These are phyloP conservation scores for Oidiodendron maius DNA, from an alignment of 495 filamentous ascomycete genomes.

Conservation along the genomic window DNA sequence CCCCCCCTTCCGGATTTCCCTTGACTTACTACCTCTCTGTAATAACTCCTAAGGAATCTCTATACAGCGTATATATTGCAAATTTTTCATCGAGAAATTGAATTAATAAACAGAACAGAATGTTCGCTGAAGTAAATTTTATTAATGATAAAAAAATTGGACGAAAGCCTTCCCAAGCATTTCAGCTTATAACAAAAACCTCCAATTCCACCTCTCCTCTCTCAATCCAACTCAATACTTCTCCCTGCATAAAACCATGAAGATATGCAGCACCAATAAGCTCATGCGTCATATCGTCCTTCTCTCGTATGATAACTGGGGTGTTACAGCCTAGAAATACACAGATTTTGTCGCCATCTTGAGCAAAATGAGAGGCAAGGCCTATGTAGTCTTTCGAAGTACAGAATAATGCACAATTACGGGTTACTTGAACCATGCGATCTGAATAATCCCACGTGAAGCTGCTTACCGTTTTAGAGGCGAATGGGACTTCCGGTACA, in stretches of 20 bases:
- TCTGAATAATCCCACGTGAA: not conserved
- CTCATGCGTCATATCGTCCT: not conserved
- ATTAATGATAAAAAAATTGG: too few relatives aligned
- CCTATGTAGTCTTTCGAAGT: not conserved
- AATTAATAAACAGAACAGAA: too few relatives aligned
- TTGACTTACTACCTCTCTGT: too few relatives aligned
- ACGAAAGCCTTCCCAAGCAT: too few relatives aligned
- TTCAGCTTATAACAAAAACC: not conserved
- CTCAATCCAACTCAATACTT: conserved; percentile 7
- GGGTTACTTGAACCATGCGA: not conserved
- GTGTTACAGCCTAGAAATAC: conserved; percentile 6
- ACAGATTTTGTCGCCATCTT: not conserved
- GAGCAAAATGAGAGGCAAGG: not conserved
- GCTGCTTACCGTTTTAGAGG: not conserved
- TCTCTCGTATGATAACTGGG: conserved; percentile 5
- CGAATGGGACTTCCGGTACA: not conserved
- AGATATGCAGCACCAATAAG: conserved; percentile 13
- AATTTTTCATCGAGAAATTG: too few relatives aligned
- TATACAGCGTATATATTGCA: too few relatives aligned
- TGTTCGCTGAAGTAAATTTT: too few relatives aligned
- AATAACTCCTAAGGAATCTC: too few relatives aligned
- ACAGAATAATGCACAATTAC: not conserved
- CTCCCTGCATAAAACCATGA: conserved; percentile 15
- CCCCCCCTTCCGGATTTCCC: too few relatives aligned
- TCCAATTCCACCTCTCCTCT: conserved; percentile 6